Evolutionary conservation across 768 basidiomycete genomes (phyloP).

Genomic region (Panellus pusillus): DNA sequence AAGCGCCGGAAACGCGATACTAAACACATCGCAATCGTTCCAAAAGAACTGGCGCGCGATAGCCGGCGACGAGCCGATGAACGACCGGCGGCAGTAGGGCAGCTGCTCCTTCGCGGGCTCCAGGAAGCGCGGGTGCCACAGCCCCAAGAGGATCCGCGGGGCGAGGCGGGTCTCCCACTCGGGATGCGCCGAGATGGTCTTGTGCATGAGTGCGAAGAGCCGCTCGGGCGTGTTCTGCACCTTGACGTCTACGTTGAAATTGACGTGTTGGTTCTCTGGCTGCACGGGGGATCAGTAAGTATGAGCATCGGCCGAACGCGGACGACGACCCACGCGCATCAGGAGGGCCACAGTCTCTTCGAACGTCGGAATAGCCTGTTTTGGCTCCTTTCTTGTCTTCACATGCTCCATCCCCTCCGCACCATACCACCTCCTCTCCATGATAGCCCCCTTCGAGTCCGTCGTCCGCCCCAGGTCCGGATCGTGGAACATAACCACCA

Average conservation of each 20-base stretch:
- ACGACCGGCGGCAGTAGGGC: constrained; percentile 81
- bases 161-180: constrained; percentile 77
- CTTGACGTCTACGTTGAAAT: constrained; percentile 92
- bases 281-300: no score
- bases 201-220: constrained; percentile 81
- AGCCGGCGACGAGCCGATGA: constrained; percentile 74
- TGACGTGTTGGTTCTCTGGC: constrained; percentile 76
- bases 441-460: constrained; percentile 73
- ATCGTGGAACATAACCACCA: constrained; percentile 96
- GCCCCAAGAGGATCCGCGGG: constrained; percentile 76
- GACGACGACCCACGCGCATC: no score
- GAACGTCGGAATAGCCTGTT: constrained; percentile 89
- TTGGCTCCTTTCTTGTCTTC: constrained; percentile 76
- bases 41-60: constrained; percentile 88
- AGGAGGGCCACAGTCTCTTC: constrained; percentile 75
- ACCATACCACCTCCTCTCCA: constrained; percentile 72
- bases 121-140: constrained; percentile 93
- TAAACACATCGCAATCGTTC: constrained; percentile 83
- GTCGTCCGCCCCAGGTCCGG: constrained; percentile 83
- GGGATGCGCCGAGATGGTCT: constrained; percentile 58
- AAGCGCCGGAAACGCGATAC: constrained; percentile 73
- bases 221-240: constrained; percentile 85
- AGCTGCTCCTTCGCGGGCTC: constrained; percentile 70
- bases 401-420: constrained; percentile 73
- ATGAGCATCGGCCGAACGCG: no score